Evolutionary conservation across 208 protist species (phyloP).

Genomic region (Balamuthia mandrillaris): DNA sequence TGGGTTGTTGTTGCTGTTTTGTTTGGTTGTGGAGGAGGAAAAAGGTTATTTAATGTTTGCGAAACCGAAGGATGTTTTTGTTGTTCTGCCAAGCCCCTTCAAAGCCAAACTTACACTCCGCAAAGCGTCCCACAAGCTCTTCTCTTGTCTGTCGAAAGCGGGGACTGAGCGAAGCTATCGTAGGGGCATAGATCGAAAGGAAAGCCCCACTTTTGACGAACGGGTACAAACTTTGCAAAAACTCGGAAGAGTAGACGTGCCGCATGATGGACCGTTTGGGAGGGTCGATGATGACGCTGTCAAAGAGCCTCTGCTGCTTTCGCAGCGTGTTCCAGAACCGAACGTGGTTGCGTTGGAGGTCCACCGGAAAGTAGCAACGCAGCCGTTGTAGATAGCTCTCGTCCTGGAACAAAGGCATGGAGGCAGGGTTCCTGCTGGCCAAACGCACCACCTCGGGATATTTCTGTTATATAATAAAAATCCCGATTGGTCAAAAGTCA

Average conservation of each 20-base stretch:
- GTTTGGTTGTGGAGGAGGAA: no score
- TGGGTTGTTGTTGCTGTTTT: no score
- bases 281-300: constrained; percentile 7
- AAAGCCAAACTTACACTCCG: no score
- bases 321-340: no score
- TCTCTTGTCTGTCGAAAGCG: no score
- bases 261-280: not conserved
- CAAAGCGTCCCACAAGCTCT: no score
- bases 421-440: not conserved
- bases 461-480: not conserved
- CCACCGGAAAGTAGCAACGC: not conserved
- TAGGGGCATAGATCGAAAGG: no score
- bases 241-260: not conserved
- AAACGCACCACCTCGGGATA: not conserved
- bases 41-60: no score
- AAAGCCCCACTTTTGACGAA: no score
- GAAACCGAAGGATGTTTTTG: no score
- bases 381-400: not conserved
- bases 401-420: not conserved
- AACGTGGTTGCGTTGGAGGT: not conserved
- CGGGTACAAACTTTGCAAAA: not conserved
- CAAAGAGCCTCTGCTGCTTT: not conserved
- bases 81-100: no score
- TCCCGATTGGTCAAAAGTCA: not conserved
- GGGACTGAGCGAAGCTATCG: no score